Conservation (phyloP, 2,329 filamentous ascomycete genomes). For the Colletotrichum sp. region DNA sequence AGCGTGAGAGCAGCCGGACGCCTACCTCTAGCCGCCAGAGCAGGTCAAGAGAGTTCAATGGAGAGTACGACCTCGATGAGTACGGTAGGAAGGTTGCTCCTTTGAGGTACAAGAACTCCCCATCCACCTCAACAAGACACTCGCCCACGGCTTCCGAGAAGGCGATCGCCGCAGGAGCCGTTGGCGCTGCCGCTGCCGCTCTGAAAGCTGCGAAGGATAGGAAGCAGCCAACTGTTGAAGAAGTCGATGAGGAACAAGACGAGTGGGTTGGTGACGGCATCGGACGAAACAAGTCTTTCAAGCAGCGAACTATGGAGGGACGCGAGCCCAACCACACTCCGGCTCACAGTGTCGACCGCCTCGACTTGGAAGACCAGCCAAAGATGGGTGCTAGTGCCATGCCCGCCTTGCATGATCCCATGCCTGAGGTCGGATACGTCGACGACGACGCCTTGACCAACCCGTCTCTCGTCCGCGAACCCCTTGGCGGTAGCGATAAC, state of each 20-base stretch:
- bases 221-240: slow-evolving; percentile 41
- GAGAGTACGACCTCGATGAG: slow-evolving; percentile 63
- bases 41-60: slow-evolving; percentile 53
- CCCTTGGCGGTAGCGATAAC: slow-evolving; percentile 58
- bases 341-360: slow-evolving; percentile 62
- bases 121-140: slow-evolving; percentile 52
- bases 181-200: slow-evolving; percentile 57
- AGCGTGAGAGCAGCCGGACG: slow-evolving; percentile 43
- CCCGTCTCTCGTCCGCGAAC: slow-evolving; percentile 81
- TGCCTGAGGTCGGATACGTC: slow-evolving; percentile 77
- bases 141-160: slow-evolving; percentile 63
- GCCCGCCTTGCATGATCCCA: slow-evolving; percentile 71
- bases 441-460: slow-evolving; percentile 80
- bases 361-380: slow-evolving; percentile 57
- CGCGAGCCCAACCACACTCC: slow-evolving; percentile 61
- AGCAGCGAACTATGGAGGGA: slow-evolving; percentile 65
- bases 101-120: slow-evolving; percentile 51
- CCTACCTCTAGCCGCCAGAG: slow-evolving; percentile 38
- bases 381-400: slow-evolving; percentile 73
- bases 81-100: slow-evolving; percentile 61
- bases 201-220: slow-evolving; percentile 53
- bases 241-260: slow-evolving; percentile 34
- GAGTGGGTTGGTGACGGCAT: slow-evolving; percentile 56
- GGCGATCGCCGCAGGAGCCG: slow-evolving; percentile 62
- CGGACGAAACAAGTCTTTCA: slow-evolving; percentile 68